These are phyloP conservation scores for Beauveria medogensis DNA, from an alignment of 2,329 filamentous ascomycete species.

Conservation along the genomic window DNA sequence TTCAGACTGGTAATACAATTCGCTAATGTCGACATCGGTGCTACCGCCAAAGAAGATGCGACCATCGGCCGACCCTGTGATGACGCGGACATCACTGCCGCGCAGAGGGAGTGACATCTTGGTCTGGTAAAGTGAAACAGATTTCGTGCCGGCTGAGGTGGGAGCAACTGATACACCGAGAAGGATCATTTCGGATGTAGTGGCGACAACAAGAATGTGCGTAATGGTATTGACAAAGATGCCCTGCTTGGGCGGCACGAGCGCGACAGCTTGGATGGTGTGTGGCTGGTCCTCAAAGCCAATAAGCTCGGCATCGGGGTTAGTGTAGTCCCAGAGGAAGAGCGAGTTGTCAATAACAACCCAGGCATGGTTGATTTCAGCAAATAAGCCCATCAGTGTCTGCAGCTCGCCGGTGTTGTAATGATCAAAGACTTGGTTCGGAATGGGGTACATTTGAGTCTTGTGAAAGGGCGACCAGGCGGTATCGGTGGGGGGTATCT, in stretches of 20 bases:
- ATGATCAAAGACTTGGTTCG: conserved; percentile 85
- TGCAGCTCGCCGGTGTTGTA: conserved; percentile 81
- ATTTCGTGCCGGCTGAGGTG: conserved; percentile 60
- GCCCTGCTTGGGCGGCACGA: conserved; percentile 74
- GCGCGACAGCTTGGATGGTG: conserved; percentile 82
- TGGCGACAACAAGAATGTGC: conserved; percentile 83
- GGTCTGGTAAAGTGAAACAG: conserved; percentile 78
- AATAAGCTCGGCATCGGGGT: conserved; percentile 82
- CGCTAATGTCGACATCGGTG: conserved; percentile 78
- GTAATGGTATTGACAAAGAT: conserved; percentile 85
- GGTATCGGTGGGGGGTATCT: conserved; percentile 57
- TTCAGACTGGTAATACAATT: conserved; percentile 93
- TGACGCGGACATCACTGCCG: conserved; percentile 67
- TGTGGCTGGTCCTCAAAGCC: conserved; percentile 86
- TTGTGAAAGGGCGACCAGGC: conserved; percentile 88
- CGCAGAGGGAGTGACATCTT: conserved; percentile 73
- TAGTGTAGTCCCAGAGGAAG: conserved; percentile 96
- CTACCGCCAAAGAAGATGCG: conserved; percentile 88
- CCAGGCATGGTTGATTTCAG: conserved; percentile 91
- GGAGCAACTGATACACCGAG: conserved; percentile 71
- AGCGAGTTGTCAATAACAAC: conserved; percentile 91
- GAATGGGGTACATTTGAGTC: conserved; percentile 78
- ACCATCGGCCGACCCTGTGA: conserved; percentile 74
- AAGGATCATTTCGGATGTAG: conserved; percentile 73
- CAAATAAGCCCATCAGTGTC: conserved; percentile 92